Evolutionary conservation across 805 yeast genomes (phyloP), one percentile per base, ranked within the genome.

Genomic region (Ascoidea rubescens): DNA sequence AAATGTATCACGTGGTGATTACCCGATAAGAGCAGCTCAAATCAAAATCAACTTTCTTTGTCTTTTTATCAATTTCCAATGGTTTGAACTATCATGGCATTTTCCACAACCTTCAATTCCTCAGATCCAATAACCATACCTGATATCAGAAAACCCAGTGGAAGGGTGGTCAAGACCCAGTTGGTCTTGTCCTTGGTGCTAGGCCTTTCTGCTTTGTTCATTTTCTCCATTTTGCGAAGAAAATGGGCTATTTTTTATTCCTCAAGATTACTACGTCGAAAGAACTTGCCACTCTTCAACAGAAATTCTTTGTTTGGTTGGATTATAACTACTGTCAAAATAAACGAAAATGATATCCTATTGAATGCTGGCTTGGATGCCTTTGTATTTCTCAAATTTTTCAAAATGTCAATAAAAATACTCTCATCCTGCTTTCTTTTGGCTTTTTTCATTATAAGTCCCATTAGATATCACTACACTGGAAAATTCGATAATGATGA

Each of bases 311-410:
- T 85, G 10, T 84, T 89, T 59, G 89, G 90, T 2, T 91, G 98
- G 97, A 72, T 90, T 6, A 77, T 81, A 0, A 77, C 80, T 0
- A 68, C 91, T 12, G 77, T 77, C 62, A 65, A 66, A 10, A 80
- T 90, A 17, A 71, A 74, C 31, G 98, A 91, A 58, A 72, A 77
- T 14, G 89, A 88, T 53, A 77, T 93, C 1, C 72, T 91, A 50
- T 91, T 88, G 55, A 84, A 82, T 60, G 96, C 97, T 2, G 99
- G 99, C 0, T 68, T 91, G 47, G 99, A 91, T 68, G 97, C 97
- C 0, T 89, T 78, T 67, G 98, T 93, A 49, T 91, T 87, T 61
- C 67, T 91, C 42, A 89, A 88, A 4, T 90, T 91, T 64, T 93
- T 93, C 75, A 83, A 86, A 55, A 87, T 89, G 86, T 77, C 93